phyloP scores from a whole-genome alignment of 768 basidiomycete genomes.

The Lentinula guzmanii region DNA sequence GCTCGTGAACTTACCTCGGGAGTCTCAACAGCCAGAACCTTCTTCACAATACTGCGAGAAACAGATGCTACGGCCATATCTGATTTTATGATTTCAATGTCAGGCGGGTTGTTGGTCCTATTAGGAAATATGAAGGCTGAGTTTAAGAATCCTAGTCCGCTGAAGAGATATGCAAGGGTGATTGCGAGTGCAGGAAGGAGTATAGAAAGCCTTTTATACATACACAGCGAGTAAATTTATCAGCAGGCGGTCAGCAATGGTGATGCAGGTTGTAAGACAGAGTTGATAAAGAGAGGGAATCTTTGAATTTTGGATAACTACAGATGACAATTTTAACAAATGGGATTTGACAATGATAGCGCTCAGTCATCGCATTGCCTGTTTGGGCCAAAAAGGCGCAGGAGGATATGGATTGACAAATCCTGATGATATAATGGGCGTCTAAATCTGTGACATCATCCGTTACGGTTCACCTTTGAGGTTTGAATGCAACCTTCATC shows the following conservation, averaged over 20 bases:
- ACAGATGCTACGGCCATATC: constrained; percentile 28
- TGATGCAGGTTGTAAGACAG: too few relatives aligned
- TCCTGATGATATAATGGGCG: neutral
- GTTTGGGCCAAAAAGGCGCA: neutral
- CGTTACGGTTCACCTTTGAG: too few relatives aligned
- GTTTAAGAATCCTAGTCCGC: neutral
- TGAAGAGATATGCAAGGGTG: neutral
- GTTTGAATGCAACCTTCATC: neutral
- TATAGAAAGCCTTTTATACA: neutral
- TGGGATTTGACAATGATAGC: neutral
- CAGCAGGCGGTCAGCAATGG: neutral
- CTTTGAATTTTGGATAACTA: neutral
- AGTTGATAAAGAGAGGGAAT: neutral
- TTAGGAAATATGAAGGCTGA: neutral
- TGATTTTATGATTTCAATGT: constrained; percentile 5
- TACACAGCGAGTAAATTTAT: neutral
- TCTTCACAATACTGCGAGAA: constrained; percentile 70
- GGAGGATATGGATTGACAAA: neutral
- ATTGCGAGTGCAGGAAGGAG: neutral
- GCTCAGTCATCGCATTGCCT: neutral
- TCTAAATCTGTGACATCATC: too few relatives aligned
- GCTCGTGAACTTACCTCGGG: constrained; percentile 45
- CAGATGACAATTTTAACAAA: neutral
- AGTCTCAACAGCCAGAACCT: constrained; percentile 71
- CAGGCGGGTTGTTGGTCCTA: neutral